Conservation (phyloP, 495 filamentous ascomycete species). For the Podospora didyma region DNA sequence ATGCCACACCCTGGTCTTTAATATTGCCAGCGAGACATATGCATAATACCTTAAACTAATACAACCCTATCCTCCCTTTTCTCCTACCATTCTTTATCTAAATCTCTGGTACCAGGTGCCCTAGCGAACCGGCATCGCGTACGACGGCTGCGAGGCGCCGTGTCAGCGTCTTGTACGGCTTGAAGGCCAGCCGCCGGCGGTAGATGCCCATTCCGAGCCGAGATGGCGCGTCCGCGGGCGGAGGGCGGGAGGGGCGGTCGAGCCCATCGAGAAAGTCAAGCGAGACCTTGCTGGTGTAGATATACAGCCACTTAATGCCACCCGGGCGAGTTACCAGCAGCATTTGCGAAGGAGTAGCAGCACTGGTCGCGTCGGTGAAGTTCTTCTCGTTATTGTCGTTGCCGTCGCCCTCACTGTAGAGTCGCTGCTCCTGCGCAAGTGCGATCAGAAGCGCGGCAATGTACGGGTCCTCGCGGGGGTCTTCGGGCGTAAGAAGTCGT, state of each 20-base stretch:
- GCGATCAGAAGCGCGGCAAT: conserved; percentile 4
- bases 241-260: not conserved
- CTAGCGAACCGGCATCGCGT: not conserved
- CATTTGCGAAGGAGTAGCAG: not conserved
- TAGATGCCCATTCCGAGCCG: conserved; percentile 1
- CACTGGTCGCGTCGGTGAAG: not conserved
- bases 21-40: too few relatives aligned
- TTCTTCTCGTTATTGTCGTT: not conserved
- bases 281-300: conserved; percentile 6
- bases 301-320: not conserved
- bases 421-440: conserved; percentile 5
- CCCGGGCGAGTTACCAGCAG: conserved; percentile 1
- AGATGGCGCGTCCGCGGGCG: not conserved
- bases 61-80: too few relatives aligned
- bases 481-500: not conserved
- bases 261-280: conserved; percentile 1
- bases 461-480: conserved; percentile 2
- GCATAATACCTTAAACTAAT: too few relatives aligned
- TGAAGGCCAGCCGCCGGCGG: conserved; percentile 4
- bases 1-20: not conserved
- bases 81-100: too few relatives aligned
- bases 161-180: conserved; percentile 2
- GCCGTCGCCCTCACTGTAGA: not conserved
- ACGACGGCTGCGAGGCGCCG: conserved; percentile 1
- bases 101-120: too few relatives aligned